Evolutionary conservation across 1,139 yeast genomes (phyloP), one percentile per base, ranked within the genome.

Genomic region (Yamadazyma kanchanaburiensis): DNA sequence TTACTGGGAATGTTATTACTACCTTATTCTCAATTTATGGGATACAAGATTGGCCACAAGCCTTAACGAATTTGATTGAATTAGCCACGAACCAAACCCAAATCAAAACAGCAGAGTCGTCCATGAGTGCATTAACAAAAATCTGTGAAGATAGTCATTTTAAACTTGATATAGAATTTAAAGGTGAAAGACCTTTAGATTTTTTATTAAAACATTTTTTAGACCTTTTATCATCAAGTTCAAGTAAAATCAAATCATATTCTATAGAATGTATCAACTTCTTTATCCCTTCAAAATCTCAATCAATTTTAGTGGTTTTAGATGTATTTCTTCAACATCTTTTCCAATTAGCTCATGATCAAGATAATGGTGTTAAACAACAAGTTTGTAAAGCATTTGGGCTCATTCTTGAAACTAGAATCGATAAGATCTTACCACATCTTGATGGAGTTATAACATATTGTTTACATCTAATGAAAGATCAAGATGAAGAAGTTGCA

Each of bases 1-100:
- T 89, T 38, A 80, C 96, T 10, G 96, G 97, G 26, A 89, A 81
- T 49, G 95, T 88, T 31, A 80, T 91, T 31, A 85, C 97, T 2
- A 73, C 95, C 0, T 60, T 91, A 24, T 83, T 89, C 45, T 69
- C 83, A 6, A 65, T 76, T n/a, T 74, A 77, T 28, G 94, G 95
- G 1, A 66, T 85, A 25, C 57, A 63, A 19, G 67, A 70, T 18
- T 87, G 95, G 95, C 88, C 94, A 2, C 75, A 74, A 25, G 70
- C 82, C 15, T 60, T 91, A 19, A 80, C 84, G 1, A 79, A 76
- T 42, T 66, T 91, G 32, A 55, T 88, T 45, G 74, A 73, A 33
- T 56, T 87, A 46, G 73, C 81, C 4, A 18, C 7, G 10, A 18
- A 18, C 20, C 7, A 18, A 7, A 64, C 64, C 14, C 49, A 25